These are phyloP conservation scores for Achlya hypogyna DNA, from an alignment of 352 stramenopile genomes.

Conservation along the genomic window DNA sequence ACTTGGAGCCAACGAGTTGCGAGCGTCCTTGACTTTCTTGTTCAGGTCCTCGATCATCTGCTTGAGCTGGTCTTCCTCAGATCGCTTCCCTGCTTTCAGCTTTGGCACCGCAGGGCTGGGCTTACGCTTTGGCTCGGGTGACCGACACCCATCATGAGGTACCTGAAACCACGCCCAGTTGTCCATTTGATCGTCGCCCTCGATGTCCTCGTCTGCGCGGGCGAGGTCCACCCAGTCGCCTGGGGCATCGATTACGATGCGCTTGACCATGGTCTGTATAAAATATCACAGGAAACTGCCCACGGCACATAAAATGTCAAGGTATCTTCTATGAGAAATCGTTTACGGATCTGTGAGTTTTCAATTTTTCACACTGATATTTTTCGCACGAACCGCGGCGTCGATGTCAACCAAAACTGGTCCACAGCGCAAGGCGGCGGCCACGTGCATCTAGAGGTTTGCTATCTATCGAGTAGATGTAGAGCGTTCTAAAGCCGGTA, in stretches of 20 bases:
- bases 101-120: not conserved
- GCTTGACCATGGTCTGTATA: not conserved
- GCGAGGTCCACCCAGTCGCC: slow-evolving; percentile 11
- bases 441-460: no score
- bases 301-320: not conserved
- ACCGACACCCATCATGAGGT: not conserved
- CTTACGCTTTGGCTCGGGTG: slow-evolving; percentile 1
- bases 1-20: not conserved
- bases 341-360: no score
- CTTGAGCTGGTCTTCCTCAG: slow-evolving; percentile 12
- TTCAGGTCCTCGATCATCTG: slow-evolving; percentile 15
- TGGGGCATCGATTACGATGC: slow-evolving; percentile 6
- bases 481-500: no score
- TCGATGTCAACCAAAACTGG: no score
- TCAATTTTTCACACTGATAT: no score
- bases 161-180: slow-evolving; percentile 21
- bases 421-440: no score
- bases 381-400: no score
- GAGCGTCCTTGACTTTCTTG: slow-evolving; percentile 4
- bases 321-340: no score
- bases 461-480: no score
- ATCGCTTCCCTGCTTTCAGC: not conserved
- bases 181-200: slow-evolving; percentile 4
- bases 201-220: not conserved
- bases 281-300: not conserved